phyloP scores from a whole-genome alignment of 495 filamentous ascomycete species.

The Staphylotrichum longicolle region DNA sequence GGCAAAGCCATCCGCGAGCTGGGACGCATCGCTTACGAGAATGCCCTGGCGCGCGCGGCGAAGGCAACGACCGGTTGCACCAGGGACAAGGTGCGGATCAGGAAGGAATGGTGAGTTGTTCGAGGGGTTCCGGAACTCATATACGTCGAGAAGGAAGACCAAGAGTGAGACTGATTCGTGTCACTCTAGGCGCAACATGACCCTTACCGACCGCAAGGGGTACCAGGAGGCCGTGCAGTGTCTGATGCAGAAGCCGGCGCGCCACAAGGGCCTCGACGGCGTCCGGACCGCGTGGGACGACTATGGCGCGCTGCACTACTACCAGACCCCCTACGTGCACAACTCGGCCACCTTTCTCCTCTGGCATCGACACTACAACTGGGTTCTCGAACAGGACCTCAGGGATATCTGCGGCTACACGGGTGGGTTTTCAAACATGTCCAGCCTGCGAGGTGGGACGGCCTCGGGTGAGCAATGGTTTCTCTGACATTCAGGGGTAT shows the following conservation, averaged over 20 bases:
- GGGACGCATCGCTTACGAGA: conserved; percentile 35
- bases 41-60: conserved; percentile 35
- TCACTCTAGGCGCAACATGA: conserved; percentile 40
- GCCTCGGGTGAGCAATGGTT: conserved; percentile 38
- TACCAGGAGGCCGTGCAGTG: conserved; percentile 41
- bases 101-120: conserved; percentile 46
- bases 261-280: conserved; percentile 34
- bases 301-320: conserved; percentile 33
- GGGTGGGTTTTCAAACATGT: not conserved
- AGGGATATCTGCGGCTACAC: conserved; percentile 39
- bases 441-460: no score
- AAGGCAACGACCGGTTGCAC: conserved; percentile 39
- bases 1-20: conserved; percentile 38
- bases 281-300: conserved; percentile 35
- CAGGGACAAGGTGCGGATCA: conserved; percentile 42
- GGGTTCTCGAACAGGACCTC: conserved; percentile 42
- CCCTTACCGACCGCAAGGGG: conserved; percentile 37
- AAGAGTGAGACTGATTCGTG: not conserved
- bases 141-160: no score
- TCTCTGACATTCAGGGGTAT: not conserved
- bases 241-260: conserved; percentile 37
- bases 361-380: conserved; percentile 45
- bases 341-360: conserved; percentile 44
- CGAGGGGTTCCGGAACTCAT: no score
- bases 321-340: conserved; percentile 30